Base-by-base conservation (phyloP, 2,329 filamentous ascomycete genomes). In the Fusarium sp. region DNA sequence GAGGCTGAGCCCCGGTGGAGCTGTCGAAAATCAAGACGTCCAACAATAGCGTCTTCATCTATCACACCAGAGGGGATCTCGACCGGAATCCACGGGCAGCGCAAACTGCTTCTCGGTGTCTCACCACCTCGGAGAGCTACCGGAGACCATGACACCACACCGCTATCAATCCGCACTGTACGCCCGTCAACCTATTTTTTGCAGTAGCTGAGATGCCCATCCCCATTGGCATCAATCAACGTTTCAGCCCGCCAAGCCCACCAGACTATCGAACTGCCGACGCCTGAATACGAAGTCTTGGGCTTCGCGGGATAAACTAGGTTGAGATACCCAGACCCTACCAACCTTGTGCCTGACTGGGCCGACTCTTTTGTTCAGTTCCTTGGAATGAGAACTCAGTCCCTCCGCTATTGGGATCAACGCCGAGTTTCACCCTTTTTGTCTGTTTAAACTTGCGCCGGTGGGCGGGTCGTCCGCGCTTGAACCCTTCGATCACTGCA, bases 151-250 rank as follows among this genome's bases (percentile, higher is more conserved):
- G 64, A 65, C 38, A 65, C 54, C 57, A 66, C 43, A 50, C 52
- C 32, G 27, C 54, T 65, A 58, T 63, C 56, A 71, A 66, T 69
- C 52, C 72, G 66, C 76, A 78, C 76, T 78, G 74, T 78, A 64
- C 38, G 4, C 27, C 20, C 12, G 14, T 35, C 27, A 56, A 30
- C 35, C 37, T 63, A n/a, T 61, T 66, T 57, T 66, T 33, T 17
- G 45, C 22, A 32, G 35, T 52, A 37, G 27, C 57, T 60, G 35
- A 54, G 50, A 64, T 57, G 43, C 35, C 40, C 25, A 30, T 35
- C 43, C 58, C 33, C 30, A 62, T 63, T 74, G 72, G 65, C 50
- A 69, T 35, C 50, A 27, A 22, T 14, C 22, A n/a, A 56, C 37
- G 50, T 58, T 33, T 47, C 62, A 65, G 62, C 37, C 52, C 35